Percentiles rank a stretch among this genome's conserved stretches.
Evolutionary conservation across 257 asterid species (phyloP).

Genomic region (Paraleonurus japonicus): DNA sequence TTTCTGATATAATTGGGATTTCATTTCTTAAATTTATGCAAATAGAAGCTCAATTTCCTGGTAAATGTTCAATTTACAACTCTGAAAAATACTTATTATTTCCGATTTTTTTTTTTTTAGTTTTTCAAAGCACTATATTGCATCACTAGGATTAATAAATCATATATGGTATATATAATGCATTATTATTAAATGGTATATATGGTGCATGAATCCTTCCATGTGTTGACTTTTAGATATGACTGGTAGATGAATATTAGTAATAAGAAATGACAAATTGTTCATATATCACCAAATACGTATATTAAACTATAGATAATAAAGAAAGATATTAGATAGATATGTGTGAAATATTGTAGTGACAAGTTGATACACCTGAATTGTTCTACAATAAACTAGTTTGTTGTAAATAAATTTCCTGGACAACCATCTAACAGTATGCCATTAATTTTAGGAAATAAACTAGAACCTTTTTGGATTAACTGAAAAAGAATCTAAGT

Average conservation of each 20-base stretch:
- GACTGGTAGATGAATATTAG: not conserved
- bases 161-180: too few relatives aligned
- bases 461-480: not conserved
- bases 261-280: not conserved
- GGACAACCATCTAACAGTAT: too few relatives aligned
- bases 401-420: not conserved
- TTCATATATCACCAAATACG: not conserved
- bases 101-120: not conserved
- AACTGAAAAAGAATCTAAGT: not conserved
- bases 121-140: not conserved
- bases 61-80: not conserved
- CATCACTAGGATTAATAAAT: not conserved
- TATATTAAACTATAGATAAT: not conserved
- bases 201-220: slow-evolving; percentile 6
- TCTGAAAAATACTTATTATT: not conserved
- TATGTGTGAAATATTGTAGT: not conserved
- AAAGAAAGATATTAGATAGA: not conserved
- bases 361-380: not conserved
- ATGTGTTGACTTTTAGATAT: slow-evolving; percentile 19
- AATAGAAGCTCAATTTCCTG: not conserved
- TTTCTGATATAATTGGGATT: not conserved
- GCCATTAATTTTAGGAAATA: too few relatives aligned
- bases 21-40: not conserved
- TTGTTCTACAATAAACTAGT: not conserved
- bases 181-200: not conserved